These are phyloP conservation scores for Aureobasidium sp. DNA, from an alignment of 2,329 filamentous ascomycete genomes.

Conservation along the genomic window DNA sequence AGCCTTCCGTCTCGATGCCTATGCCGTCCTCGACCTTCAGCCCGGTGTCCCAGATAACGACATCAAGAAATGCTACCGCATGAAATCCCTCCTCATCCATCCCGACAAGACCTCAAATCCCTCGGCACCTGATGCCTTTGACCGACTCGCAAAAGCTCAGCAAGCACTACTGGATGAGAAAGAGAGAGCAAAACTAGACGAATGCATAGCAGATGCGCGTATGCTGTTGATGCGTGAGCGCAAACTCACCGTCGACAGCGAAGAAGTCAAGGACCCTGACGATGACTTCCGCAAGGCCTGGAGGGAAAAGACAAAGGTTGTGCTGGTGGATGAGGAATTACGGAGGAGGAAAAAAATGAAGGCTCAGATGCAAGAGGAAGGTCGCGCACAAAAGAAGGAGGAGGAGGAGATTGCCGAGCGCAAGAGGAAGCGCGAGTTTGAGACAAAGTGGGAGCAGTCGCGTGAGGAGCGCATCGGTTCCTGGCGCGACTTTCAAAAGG, in stretches of 20 bases:
- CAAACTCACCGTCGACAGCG: conserved; percentile 84
- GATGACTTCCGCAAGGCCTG: conserved; percentile 77
- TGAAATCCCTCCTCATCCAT: conserved; percentile 97
- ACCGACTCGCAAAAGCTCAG: conserved; percentile 92
- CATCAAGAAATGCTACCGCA: conserved; percentile 90
- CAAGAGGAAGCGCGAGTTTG: conserved; percentile 67
- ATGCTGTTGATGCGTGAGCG: conserved; percentile 91
- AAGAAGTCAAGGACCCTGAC: conserved; percentile 66
- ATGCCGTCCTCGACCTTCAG: conserved; percentile 90
- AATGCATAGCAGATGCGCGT: conserved; percentile 91
- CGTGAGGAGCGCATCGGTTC: conserved; percentile 85
- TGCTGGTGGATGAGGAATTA: conserved; percentile 89
- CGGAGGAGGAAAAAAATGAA: conserved; percentile 77
- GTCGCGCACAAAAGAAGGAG: conserved; percentile 74
- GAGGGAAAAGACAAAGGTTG: conserved; percentile 82
- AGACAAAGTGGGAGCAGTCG: conserved; percentile 91
- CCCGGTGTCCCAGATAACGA: conserved; percentile 92
- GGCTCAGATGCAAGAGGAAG: conserved; percentile 94
- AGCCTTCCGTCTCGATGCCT: conserved; percentile 78
- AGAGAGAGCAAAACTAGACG: conserved; percentile 76
- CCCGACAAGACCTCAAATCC: conserved; percentile 95
- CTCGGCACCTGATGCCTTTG: conserved; percentile 87
- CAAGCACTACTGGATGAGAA: conserved; percentile 91
- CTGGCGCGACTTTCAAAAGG: conserved; percentile 87
- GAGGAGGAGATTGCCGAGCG: conserved; percentile 72